phyloP scores from a whole-genome alignment of 331 rosid genomes.

The Pyrus hybrid region DNA sequence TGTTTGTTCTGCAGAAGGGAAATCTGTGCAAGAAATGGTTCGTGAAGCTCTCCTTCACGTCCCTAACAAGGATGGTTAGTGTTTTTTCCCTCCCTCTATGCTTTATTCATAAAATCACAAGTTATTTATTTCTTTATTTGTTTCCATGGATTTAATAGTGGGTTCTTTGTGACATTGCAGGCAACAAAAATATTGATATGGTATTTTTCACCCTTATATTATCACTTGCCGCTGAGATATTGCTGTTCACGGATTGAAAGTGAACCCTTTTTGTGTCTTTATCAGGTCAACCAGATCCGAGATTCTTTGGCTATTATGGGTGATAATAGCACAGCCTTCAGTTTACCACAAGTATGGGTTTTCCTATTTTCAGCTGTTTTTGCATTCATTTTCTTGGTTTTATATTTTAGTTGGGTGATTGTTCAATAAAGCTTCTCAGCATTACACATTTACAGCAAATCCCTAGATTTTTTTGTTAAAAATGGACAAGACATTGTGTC shows the following conservation, averaged over 20 bases:
- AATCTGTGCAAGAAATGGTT: conserved; percentile 94
- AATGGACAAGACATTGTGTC: neutral
- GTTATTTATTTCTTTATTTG: neutral
- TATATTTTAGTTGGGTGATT: neutral
- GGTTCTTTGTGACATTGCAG: conserved; percentile 45
- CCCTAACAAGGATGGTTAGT: conserved; percentile 72
- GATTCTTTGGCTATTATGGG: conserved; percentile 97
- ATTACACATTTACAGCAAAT: neutral
- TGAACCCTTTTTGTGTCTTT: conserved; percentile 16
- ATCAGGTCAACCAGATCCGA: conserved; percentile 91
- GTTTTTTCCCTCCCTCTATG: neutral
- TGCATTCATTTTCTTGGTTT: neutral
- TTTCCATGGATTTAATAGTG: conserved; percentile 1
- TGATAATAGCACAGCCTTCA: conserved; percentile 89
- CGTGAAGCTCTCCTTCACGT: conserved; percentile 76
- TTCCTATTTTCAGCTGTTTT: neutral
- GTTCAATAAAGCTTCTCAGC: neutral
- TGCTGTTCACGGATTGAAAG: conserved; percentile 10
- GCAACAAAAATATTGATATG: conserved; percentile 82
- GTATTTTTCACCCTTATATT: conserved; percentile 37
- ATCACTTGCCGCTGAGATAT: neutral
- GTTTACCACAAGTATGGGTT: conserved; percentile 83
- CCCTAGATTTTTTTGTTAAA: neutral
- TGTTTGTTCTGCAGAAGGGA: conserved; percentile 61
- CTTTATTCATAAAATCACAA: neutral